Evolutionary conservation across 306 rosid genomes (phyloP), one percentile per base, ranked within the genome.

Genomic region (Citrullus colocynthis): DNA sequence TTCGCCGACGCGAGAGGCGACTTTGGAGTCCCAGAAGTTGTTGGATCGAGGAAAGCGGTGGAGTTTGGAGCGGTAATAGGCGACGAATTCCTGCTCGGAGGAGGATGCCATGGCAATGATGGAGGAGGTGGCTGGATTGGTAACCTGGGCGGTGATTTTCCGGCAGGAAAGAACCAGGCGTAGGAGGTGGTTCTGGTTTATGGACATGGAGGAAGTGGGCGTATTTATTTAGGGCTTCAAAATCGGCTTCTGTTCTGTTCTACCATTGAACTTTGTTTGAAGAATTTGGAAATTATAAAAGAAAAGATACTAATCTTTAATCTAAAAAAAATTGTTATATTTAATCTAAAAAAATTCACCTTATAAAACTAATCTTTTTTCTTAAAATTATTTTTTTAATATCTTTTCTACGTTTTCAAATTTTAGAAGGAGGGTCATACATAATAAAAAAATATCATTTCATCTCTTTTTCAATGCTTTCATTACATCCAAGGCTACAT

Each of bases 21-120:
- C 32, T 39, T 54, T 83, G 78, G 86, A 48, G 37, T 80, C 84
- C 83, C 83, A 83, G 16, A 77, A 73, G 55, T 39, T 45, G 41
- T 70, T 37, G 5, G 79, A 78, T 75, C 83, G 54, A 11, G 81
- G 81, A 69, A 77, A 77, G 37, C 81, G 57, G 54, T 61, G 73
- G 72, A 83, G 58, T n/a, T 74, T 54, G 34, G 79, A 72, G 4
- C 81, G 81, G 72, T 83, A 61, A 1, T 32, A 76, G 62, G 81
- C 48, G 39, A 78, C 42, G 60, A 83, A 80, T 60, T 83, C 84
- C 76, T 84, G 82, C 80, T 84, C 86, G 0, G 78, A 42, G 48
- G 86, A 84, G 41, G 84, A 80, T 9, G 84, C 86, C 84, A 83
- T 83, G 77, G 84, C 86, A 10, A 83, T 21, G 78, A 84, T 80